Evolutionary conservation across 2,329 filamentous ascomycete species (phyloP), one percentile per base, ranked within the genome.

Genomic region (Cladophialophora yegresii): DNA sequence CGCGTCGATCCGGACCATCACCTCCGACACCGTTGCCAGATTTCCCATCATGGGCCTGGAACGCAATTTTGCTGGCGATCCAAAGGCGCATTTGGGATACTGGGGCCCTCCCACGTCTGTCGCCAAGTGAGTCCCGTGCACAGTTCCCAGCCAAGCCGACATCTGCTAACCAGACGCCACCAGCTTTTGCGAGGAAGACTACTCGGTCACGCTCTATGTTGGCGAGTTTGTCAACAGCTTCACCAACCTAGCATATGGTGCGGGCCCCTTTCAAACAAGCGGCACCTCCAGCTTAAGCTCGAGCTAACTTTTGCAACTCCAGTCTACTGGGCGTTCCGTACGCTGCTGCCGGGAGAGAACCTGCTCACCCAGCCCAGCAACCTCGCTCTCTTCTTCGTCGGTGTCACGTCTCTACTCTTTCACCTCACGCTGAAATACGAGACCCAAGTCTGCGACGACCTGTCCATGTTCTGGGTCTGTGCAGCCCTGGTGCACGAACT

Each of bases 181-280:
- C 43, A 70, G 67, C 54, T 70, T 70, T 57, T 70, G 68, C 58
- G 67, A 70, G 62, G 54, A 71, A 65, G 72, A 74, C 62, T 74
- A 73, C 45, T 62, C 58, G 2, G 58, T 74, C 45, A 72, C 66
- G 1, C 66, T 66, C 47, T 73, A 70, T 50, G 63, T 73, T 28
- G 72, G 69, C 22, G 72, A 74, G 53, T 71, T 74, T 23, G 66
- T 73, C 62, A 74, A 74, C 60, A 73, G 65, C n/a, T 64, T 74
- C 30, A 71, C 71, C 4, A 74, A 74, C 51, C 45, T 74, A 1
- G 64, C 66, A 57, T 74, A 74, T 43, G 67, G 67, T 69, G 20
- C 22, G 64, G 47, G 2, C 8, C 43, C 20, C 47, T n/a, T 23
- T 9, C 3, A n/a, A 28, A 40, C n/a, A 36, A 30, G 47, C 16